A percentile compares a stretch with the other conserved stretches of the same genome.
phyloP scores from a whole-genome alignment of 2,329 filamentous ascomycete genomes.

The Sarocladiaceae sp. region DNA sequence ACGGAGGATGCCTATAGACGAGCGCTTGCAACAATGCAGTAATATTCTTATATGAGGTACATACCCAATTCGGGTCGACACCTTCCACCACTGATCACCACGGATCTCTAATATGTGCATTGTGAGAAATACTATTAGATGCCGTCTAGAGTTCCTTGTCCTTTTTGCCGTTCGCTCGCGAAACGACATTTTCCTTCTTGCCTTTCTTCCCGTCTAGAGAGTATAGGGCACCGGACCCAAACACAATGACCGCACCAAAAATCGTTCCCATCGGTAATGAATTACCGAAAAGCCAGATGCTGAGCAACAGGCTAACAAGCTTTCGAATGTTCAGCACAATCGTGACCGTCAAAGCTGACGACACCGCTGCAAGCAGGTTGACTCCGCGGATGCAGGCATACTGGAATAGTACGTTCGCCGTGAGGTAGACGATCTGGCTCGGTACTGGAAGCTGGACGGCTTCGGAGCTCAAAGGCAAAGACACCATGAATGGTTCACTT shows the following conservation, averaged over 20 bases:
- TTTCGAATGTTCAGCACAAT: slow-evolving; percentile 96
- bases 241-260: slow-evolving; percentile 77
- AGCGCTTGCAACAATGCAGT: slow-evolving; percentile 16
- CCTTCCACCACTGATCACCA: too few relatives aligned
- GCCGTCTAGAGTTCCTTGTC: not conserved
- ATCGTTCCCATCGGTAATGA: slow-evolving; percentile 68
- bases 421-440: slow-evolving; percentile 64
- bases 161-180: slow-evolving; percentile 2
- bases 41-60: not conserved
- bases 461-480: slow-evolving; percentile 11
- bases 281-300: slow-evolving; percentile 93
- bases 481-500: slow-evolving; percentile 50
- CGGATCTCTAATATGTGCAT: too few relatives aligned
- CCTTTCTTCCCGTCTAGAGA: slow-evolving; percentile 57
- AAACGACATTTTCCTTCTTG: slow-evolving; percentile 2
- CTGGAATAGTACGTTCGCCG: slow-evolving; percentile 79
- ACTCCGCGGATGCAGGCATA: slow-evolving; percentile 94
- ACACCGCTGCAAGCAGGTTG: slow-evolving; percentile 83
- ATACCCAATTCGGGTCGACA: not conserved
- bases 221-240: slow-evolving; percentile 85
- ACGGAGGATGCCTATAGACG: slow-evolving; percentile 21
- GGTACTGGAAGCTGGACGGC: slow-evolving; percentile 37
- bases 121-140: too few relatives aligned
- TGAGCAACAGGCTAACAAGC: slow-evolving; percentile 81
- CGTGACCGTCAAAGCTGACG: slow-evolving; percentile 88